Percentiles rank a stretch among this genome's conserved stretches.
phyloP scores from a whole-genome alignment of 345 rosid genomes.

The Bretschneidera sinensis region DNA sequence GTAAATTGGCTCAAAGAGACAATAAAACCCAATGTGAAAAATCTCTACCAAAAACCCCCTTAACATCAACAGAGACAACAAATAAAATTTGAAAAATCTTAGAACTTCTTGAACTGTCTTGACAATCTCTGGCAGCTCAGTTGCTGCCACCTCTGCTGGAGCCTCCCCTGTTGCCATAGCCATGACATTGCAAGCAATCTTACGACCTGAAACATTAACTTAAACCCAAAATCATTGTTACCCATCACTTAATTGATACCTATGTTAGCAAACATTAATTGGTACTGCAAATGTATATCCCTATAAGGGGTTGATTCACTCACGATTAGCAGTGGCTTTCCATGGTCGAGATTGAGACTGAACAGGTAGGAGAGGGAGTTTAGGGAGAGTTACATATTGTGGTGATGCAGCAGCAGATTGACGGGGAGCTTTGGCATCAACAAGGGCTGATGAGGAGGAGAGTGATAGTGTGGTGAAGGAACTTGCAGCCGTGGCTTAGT shows the following conservation, averaged over 20 bases:
- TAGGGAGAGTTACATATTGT: constrained; percentile 61
- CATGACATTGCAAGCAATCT: constrained; percentile 68
- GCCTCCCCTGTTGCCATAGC: constrained; percentile 76
- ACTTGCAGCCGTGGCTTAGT: constrained; percentile 38
- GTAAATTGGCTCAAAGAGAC: too few relatives aligned
- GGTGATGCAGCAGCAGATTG: constrained; percentile 41
- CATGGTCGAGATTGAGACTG: constrained; percentile 41
- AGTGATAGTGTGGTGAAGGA: constrained; percentile 39
- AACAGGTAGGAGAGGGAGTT: too few relatives aligned
- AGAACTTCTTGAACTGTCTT: constrained; percentile 67
- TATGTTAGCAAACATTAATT: too few relatives aligned
- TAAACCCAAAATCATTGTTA: too few relatives aligned
- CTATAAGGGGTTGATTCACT: constrained; percentile 13
- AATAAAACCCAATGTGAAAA: background rate
- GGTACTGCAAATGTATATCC: too few relatives aligned
- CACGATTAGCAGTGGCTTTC: constrained; percentile 61
- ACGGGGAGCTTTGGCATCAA: constrained; percentile 55
- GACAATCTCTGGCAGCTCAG: too few relatives aligned
- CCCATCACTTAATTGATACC: too few relatives aligned
- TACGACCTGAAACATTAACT: constrained; percentile 46
- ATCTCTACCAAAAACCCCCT: too few relatives aligned
- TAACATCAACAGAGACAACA: background rate
- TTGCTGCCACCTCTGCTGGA: too few relatives aligned
- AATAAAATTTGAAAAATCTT: constrained; percentile 17
- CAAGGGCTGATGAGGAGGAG: constrained; percentile 42